A percentile compares a stretch with the other conserved stretches of the same genome.
Evolutionary conservation across 2,329 filamentous ascomycete species (phyloP).

Genomic region (Curvularia spicifera): DNA sequence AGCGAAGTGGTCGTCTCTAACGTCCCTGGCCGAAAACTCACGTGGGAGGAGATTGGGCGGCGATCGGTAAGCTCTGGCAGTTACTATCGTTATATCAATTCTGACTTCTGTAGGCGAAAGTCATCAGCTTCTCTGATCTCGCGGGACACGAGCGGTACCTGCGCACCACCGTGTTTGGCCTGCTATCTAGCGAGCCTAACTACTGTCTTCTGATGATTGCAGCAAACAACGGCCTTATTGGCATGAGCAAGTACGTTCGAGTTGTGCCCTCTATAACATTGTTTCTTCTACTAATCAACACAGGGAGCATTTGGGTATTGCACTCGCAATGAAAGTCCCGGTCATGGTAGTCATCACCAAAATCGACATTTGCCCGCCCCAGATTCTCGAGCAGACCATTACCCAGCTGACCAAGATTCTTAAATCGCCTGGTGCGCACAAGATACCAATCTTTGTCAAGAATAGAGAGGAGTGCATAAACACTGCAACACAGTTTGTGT

Average conservation of each 20-base stretch:
- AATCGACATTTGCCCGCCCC: slow-evolving; percentile 95
- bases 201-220: slow-evolving; percentile 99
- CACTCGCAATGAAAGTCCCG: slow-evolving; percentile 90
- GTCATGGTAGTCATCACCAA: slow-evolving; percentile 99
- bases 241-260: slow-evolving; percentile 77
- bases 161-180: slow-evolving; percentile 92
- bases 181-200: slow-evolving; percentile 92
- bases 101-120: slow-evolving; percentile 68
- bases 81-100: not conserved
- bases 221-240: slow-evolving; percentile 94
- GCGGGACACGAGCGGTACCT: slow-evolving; percentile 96
- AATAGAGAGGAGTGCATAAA: slow-evolving; percentile 90
- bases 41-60: slow-evolving; percentile 97
- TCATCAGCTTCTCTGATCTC: slow-evolving; percentile 94
- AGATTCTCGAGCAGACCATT: slow-evolving; percentile 93
- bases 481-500: slow-evolving; percentile 94
- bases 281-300: not conserved
- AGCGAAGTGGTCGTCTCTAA: slow-evolving; percentile 83
- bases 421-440: slow-evolving; percentile 89
- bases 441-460: slow-evolving; percentile 96
- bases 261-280: not conserved
- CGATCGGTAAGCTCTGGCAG: slow-evolving; percentile 65
- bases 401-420: slow-evolving; percentile 90
- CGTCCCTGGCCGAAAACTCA: slow-evolving; percentile 82
- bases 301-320: slow-evolving; percentile 90